A percentile compares a stretch with the other conserved stretches of the same genome.
phyloP scores from a whole-genome alignment of 2,329 filamentous ascomycete genomes.

The Parasarocladium wereldwijsianum region DNA sequence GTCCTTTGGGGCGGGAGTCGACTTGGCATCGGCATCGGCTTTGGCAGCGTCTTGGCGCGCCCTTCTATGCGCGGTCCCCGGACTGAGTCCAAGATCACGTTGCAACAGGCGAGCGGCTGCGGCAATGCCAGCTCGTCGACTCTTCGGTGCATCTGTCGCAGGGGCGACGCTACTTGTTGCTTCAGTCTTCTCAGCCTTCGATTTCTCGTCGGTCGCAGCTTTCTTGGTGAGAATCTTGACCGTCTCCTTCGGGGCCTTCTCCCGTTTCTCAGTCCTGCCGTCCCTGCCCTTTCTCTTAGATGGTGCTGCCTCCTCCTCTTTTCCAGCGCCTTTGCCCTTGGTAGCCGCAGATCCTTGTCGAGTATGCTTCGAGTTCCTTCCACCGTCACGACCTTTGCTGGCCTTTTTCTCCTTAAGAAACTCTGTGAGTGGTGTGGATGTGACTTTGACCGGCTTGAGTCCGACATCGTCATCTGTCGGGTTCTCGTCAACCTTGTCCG shows the following conservation, averaged over 20 bases:
- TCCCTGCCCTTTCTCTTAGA: conserved; percentile 45
- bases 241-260: conserved; percentile 40
- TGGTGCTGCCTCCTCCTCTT: conserved; percentile 34
- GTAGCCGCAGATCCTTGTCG: conserved; percentile 35
- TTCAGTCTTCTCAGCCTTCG: conserved; percentile 27
- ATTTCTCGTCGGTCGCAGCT: conserved; percentile 31
- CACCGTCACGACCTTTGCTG: conserved; percentile 45
- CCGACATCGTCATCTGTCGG: conserved; percentile 25
- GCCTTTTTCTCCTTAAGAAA: conserved; percentile 87
- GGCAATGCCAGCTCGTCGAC: conserved; percentile 43
- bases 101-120: conserved; percentile 51
- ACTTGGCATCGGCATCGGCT: conserved; percentile 32
- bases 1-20: conserved; percentile 16
- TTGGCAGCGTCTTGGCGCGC: conserved; percentile 44
- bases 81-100: conserved; percentile 49
- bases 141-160: conserved; percentile 29
- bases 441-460: conserved; percentile 46
- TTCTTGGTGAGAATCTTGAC: conserved; percentile 51
- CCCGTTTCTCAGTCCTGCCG: conserved; percentile 40
- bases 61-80: conserved; percentile 46
- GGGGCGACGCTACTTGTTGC: conserved; percentile 17
- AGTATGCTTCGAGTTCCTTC: conserved; percentile 40
- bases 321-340: conserved; percentile 29
- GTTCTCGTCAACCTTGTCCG: conserved; percentile 25
- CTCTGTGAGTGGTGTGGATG: conserved; percentile 78